phyloP scores from a whole-genome alignment of 257 asterid species.

The Pogostemon cablin region DNA sequence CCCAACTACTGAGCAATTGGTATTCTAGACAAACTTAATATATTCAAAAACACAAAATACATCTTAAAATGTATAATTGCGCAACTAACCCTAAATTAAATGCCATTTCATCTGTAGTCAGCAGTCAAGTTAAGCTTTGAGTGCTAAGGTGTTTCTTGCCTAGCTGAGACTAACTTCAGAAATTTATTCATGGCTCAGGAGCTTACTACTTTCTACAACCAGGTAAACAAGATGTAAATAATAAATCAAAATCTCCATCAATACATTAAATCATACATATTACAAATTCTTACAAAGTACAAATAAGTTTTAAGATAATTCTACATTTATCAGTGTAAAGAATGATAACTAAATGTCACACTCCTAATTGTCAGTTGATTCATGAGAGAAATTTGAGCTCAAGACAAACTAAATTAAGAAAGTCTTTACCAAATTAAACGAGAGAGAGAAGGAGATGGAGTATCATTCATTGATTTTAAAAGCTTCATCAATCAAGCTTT shows the following conservation, averaged over 20 bases:
- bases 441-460: too few species aligned
- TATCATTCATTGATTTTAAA: neutral
- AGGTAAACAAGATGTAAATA: too few species aligned
- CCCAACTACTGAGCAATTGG: neutral
- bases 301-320: neutral
- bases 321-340: neutral
- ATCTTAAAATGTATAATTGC: neutral
- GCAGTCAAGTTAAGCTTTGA: too few species aligned
- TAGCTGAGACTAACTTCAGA: neutral
- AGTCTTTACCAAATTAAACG: too few species aligned
- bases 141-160: neutral
- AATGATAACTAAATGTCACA: neutral
- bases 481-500: neutral
- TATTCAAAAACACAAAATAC: neutral
- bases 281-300: too few species aligned
- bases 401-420: too few species aligned
- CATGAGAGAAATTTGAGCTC: too few species aligned
- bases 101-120: neutral
- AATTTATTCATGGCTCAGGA: neutral
- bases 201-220: neutral
- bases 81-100: neutral
- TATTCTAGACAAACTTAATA: slow-evolving; percentile 1
- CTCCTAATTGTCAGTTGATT: too few species aligned
- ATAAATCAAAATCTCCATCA: too few species aligned
- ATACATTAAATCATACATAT: too few species aligned